Conservation (phyloP, 1,284 basidiomycete species). For the Trichosporon asahii region DNA sequence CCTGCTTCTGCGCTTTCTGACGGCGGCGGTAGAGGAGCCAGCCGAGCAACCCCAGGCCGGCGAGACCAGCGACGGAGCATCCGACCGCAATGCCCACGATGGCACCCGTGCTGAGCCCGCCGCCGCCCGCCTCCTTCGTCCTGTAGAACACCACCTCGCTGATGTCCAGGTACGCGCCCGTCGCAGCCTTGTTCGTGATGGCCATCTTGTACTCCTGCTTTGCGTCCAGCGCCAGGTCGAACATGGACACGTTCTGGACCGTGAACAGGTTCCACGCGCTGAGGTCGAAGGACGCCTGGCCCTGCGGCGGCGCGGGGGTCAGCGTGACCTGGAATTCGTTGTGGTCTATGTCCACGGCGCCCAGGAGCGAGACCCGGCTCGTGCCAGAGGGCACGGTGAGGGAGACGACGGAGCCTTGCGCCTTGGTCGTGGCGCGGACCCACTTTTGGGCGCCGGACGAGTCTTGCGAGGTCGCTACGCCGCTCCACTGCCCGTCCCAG, state of each 20-base stretch:
- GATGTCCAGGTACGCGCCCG: background rate
- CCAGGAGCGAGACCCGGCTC: background rate
- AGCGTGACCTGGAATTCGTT: background rate
- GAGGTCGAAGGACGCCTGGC: background rate
- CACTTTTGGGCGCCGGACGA: background rate
- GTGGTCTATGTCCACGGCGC: background rate
- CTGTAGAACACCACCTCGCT: background rate
- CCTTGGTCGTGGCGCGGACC: background rate
- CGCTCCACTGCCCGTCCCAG: background rate
- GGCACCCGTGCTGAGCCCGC: background rate
- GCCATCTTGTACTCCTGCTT: background rate
- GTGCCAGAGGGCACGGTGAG: background rate
- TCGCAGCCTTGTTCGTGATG: background rate
- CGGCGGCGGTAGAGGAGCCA: background rate
- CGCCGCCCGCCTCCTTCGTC: background rate
- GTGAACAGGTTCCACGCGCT: background rate
- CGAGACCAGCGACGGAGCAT: background rate
- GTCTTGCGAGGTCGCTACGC: background rate
- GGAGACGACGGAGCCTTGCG: background rate
- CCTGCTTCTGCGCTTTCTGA: background rate
- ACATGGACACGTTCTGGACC: background rate
- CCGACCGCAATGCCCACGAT: background rate
- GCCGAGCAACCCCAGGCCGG: background rate
- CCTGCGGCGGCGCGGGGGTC: background rate
- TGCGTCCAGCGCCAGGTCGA: background rate